Base-by-base conservation (phyloP, 23 red algal genomes). In the Cyanidioschyzon merolae region DNA sequence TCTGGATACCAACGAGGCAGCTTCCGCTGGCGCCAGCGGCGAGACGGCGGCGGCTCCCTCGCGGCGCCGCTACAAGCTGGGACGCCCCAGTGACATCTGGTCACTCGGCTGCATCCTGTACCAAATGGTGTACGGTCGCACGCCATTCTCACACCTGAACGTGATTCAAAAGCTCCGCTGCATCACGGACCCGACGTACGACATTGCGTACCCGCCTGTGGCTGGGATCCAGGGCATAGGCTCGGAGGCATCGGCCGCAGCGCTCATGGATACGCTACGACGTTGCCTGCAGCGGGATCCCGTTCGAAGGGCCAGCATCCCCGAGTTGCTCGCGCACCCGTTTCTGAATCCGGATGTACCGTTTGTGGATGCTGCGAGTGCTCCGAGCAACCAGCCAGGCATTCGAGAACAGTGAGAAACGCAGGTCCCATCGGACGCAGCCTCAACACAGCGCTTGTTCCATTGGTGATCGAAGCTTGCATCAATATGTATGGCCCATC, bases 61-160 rank as follows among this genome's bases (percentile, higher is more conserved):
- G 3, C 21, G 63, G 3, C 63, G 63, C 37, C 79, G 79, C 39
- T 98, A 83, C 76, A 79, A 84, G 1, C 78, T 98, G 34, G 85
- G 88, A 1, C 83, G 94, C 24, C 84, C 94, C 1, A 89, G 85
- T 35, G 94, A 98, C 82, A 89, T 98, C 38, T 98, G 94, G 94
- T 91, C 85, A 50, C 79, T 95, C 38, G 90, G 90, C 37, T 95
- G 90, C 76, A 95, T 95, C 41, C 63, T 95, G 1, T 95, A 95
- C 75, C 90, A 95, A 76, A 95, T 95, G 90, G 85, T 95, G 25
- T 95, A 85, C 74, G 90, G 90, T 18, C 58, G 75, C 39, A 82
- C 94, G 40, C 94, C 94, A 15, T 98, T 90, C 74, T 88, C 94
- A 27, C 94, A 98, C 74, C 80, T 98, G 37, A 90, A 89, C 82